Base-by-base conservation (phyloP, 768 basidiomycete genomes). In the Cyathus striatus region DNA sequence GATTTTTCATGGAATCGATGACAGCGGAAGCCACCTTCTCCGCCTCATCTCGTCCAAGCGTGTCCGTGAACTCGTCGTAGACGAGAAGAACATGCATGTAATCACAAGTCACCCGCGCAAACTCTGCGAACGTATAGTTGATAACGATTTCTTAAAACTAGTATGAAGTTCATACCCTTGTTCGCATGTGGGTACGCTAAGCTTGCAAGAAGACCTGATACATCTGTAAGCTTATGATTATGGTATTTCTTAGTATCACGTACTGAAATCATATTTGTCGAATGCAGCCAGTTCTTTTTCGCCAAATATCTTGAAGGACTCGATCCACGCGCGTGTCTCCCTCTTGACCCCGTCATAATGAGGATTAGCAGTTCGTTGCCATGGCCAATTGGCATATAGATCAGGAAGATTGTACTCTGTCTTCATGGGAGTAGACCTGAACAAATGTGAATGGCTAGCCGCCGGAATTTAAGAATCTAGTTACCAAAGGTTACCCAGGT, bases 251-350 rank as follows among this genome's bases (percentile, higher is more conserved):
- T 9, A 27, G 32, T 33, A 12, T 10, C 13, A 48, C 56, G 4
- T 17, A 57, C 56, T 52, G 23, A 55, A 57, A 22, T 55, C 49
- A 20, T 54, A 57, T 6, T 49, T 43, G 17, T 55, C 50, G 38
- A 57, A 59, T 12, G 51, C 52, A 32, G 48, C 35, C 18, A 54
- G 51, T n/a, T 51, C 54, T 22, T 55, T 56, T 14, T 48, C 49
- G 35, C 49, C 51, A 38, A 59, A 59, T 20, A 51, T 52, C 18
- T 50, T 40, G 40, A 47, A 55, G 7, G 46, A 46, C 33, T 59
- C 54, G 16, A 54, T 55, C 58, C 54, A 59, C 2, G 36, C 43
- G 43, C 50, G 51, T 5, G 56, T 52, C 40, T 57, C 58, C 7
- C 42, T 48, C 32, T 57, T 55, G 24, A 41, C 47, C 42, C 52